phyloP scores from a whole-genome alignment of 2,329 filamentous ascomycete genomes.

The Arthrobotrys conoides region DNA sequence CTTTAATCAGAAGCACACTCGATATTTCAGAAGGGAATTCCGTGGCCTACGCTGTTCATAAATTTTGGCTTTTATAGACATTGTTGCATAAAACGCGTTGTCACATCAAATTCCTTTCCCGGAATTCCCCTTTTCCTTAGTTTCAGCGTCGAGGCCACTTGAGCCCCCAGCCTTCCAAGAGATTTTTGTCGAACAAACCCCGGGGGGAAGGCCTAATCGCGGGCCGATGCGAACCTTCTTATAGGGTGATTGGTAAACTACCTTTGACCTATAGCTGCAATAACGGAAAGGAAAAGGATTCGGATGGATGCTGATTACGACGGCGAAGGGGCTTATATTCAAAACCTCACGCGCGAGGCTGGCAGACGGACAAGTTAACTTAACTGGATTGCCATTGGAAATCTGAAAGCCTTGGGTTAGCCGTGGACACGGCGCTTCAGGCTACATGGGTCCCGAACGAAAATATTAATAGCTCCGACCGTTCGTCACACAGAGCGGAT shows the following conservation, averaged over 20 bases:
- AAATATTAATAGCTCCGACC: neutral
- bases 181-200: neutral
- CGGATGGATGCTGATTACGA: neutral
- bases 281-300: neutral
- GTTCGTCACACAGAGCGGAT: neutral
- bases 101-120: neutral
- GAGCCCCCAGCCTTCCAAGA: constrained; percentile 11
- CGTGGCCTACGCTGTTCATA: neutral
- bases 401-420: neutral
- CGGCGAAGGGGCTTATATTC: neutral
- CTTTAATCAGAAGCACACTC: neutral
- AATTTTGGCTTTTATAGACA: neutral
- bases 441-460: neutral
- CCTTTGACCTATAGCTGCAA: neutral
- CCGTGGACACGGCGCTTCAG: neutral
- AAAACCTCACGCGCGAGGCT: neutral
- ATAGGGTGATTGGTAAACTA: neutral
- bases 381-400: neutral
- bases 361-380: too few relatives aligned
- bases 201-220: neutral
- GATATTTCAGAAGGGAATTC: neutral
- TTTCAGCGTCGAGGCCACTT: neutral
- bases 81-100: constrained; percentile 22
- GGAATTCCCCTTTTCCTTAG: neutral
- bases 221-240: neutral